A percentile compares a stretch with the other conserved stretches of the same genome.
phyloP scores from a whole-genome alignment of 2,329 filamentous ascomycete species.

The Colletotrichum simmondsii region DNA sequence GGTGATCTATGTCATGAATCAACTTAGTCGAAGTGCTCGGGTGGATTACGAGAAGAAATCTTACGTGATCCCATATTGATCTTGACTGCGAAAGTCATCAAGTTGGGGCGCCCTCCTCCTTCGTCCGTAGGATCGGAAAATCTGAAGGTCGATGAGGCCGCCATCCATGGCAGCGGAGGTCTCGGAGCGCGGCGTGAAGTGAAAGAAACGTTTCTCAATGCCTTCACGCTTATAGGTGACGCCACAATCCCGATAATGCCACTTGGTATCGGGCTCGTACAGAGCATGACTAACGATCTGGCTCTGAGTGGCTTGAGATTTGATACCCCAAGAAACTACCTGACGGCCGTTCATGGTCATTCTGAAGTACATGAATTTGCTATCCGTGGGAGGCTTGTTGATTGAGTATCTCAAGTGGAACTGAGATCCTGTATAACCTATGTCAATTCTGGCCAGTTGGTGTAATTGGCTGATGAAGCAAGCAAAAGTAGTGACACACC shows the following conservation, averaged over 20 bases:
- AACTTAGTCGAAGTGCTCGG: constrained; percentile 27
- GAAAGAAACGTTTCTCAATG: constrained; percentile 62
- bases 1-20: constrained; percentile 52
- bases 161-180: constrained; percentile 61
- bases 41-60: constrained; percentile 37
- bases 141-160: constrained; percentile 64
- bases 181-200: constrained; percentile 53
- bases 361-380: constrained; percentile 63
- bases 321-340: constrained; percentile 63
- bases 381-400: constrained; percentile 43
- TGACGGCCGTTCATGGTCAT: constrained; percentile 64
- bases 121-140: constrained; percentile 62
- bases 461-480: neutral
- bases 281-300: constrained; percentile 58
- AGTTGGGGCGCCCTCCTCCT: constrained; percentile 54
- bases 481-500: constrained; percentile 47
- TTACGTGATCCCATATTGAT: constrained; percentile 65
- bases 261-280: constrained; percentile 58
- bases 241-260: constrained; percentile 51
- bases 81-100: constrained; percentile 56
- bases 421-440: constrained; percentile 52
- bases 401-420: constrained; percentile 64
- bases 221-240: constrained; percentile 48
- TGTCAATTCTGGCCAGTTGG: constrained; percentile 15
- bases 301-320: constrained; percentile 45